A percentile compares a stretch with the other conserved stretches of the same genome.
Conservation (phyloP, 1,139 yeast genomes). For the Blastobotrys niveus region DNA sequence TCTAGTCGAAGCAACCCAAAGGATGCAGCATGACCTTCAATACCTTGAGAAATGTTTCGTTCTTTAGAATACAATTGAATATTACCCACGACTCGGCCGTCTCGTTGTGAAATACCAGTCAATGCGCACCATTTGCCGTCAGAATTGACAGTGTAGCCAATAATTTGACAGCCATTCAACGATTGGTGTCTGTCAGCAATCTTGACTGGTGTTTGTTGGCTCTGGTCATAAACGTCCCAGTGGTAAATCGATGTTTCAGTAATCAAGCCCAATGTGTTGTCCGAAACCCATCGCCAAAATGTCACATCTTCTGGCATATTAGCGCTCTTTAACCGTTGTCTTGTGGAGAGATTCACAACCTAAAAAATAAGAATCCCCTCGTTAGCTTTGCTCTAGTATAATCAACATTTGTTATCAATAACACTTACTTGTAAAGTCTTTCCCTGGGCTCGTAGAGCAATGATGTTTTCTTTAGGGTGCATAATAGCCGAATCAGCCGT, state of each 20-base stretch:
- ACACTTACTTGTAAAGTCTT: conserved; percentile 65
- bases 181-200: conserved; percentile 81
- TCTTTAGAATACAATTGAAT: conserved; percentile 85
- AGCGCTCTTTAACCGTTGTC: conserved; percentile 84
- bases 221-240: conserved; percentile 82
- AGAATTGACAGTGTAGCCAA: conserved; percentile 80
- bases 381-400: not conserved
- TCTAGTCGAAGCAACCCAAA: conserved; percentile 73
- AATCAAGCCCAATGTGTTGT: conserved; percentile 71
- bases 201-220: conserved; percentile 70
- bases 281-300: conserved; percentile 91
- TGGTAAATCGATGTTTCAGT: conserved; percentile 69
- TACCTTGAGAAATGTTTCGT: conserved; percentile 90
- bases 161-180: conserved; percentile 78
- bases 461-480: conserved; percentile 85
- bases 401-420: not conserved
- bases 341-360: conserved; percentile 80
- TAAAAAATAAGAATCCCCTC: too few species aligned
- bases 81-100: conserved; percentile 93
- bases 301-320: conserved; percentile 85
- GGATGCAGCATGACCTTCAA: conserved; percentile 95
- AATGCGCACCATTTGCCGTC: conserved; percentile 90
- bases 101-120: conserved; percentile 91
- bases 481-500: conserved; percentile 96
- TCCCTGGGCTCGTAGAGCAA: conserved; percentile 92